phyloP scores from a whole-genome alignment of 805 yeast species.

The Saccharomycopsis sp. region DNA sequence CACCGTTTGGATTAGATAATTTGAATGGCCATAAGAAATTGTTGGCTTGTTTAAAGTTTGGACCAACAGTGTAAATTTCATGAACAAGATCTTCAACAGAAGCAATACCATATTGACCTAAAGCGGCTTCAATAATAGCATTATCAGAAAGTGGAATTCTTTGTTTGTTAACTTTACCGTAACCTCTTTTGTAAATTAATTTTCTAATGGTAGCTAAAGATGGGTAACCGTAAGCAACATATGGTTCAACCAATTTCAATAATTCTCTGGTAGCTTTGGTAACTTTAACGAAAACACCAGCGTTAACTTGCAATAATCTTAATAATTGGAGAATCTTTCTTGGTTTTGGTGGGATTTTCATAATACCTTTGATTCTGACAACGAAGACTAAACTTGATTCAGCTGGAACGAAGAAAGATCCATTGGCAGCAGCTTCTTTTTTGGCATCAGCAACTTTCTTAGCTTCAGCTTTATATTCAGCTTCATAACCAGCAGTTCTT shows the following conservation, averaged over 20 bases:
- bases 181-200: slow-evolving; percentile 95
- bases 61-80: slow-evolving; percentile 94
- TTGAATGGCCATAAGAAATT: slow-evolving; percentile 98
- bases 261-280: slow-evolving; percentile 94
- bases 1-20: slow-evolving; percentile 94
- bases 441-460: slow-evolving; percentile 77
- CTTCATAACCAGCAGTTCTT: slow-evolving; percentile 94
- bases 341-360: slow-evolving; percentile 98
- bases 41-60: slow-evolving; percentile 97
- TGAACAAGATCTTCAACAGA: slow-evolving; percentile 91
- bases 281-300: slow-evolving; percentile 90
- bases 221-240: slow-evolving; percentile 97
- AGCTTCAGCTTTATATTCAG: slow-evolving; percentile 90
- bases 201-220: slow-evolving; percentile 83
- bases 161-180: slow-evolving; percentile 95
- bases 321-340: slow-evolving; percentile 94
- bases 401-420: slow-evolving; percentile 91
- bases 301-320: slow-evolving; percentile 88
- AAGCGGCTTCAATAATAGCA: slow-evolving; percentile 74
- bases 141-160: slow-evolving; percentile 86
- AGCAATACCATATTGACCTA: slow-evolving; percentile 88
- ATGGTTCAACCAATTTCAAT: slow-evolving; percentile 90
- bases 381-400: slow-evolving; percentile 92
- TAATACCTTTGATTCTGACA: slow-evolving; percentile 98
- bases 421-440: slow-evolving; percentile 90